A percentile compares a stretch with the other conserved stretches of the same genome.
phyloP scores from a whole-genome alignment of 805 yeast species.

The Kuraishia capsulata region DNA sequence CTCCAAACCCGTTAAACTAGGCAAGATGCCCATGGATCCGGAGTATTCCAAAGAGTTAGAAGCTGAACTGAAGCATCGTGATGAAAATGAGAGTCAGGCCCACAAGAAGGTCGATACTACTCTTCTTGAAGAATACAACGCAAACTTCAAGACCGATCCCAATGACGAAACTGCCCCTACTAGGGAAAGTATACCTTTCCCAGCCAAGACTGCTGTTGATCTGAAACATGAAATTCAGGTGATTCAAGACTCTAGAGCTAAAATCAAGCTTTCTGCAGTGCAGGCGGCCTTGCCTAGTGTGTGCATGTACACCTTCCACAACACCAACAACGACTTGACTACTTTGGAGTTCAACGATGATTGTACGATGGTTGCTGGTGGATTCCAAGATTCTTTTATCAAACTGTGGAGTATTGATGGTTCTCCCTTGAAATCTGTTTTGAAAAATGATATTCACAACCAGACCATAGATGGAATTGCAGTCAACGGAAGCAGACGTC shows the following conservation, averaged over 20 bases:
- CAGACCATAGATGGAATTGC: slow-evolving; percentile 20
- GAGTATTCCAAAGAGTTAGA: slow-evolving; percentile 80
- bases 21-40: slow-evolving; percentile 78
- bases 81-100: slow-evolving; percentile 34
- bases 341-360: slow-evolving; percentile 82
- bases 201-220: slow-evolving; percentile 73
- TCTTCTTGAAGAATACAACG: slow-evolving; percentile 58
- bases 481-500: slow-evolving; percentile 29
- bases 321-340: slow-evolving; percentile 84
- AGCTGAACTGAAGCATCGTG: slow-evolving; percentile 72
- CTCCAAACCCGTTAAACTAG: slow-evolving; percentile 67
- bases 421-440: slow-evolving; percentile 58
- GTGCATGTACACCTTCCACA: slow-evolving; percentile 97
- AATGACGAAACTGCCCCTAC: slow-evolving; percentile 61
- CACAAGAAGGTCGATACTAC: slow-evolving; percentile 20
- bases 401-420: slow-evolving; percentile 94
- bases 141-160: slow-evolving; percentile 41
- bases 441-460: slow-evolving; percentile 45
- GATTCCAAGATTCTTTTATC: slow-evolving; percentile 86
- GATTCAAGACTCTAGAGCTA: slow-evolving; percentile 75
- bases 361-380: slow-evolving; percentile 82
- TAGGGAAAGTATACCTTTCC: slow-evolving; percentile 73
- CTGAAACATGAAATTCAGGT: slow-evolving; percentile 68
- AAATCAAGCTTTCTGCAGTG: slow-evolving; percentile 54
- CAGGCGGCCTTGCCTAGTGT: slow-evolving; percentile 89